These are phyloP conservation scores for Lipomyces yamanashiensis DNA, from an alignment of 805 yeast genomes.

Conservation along the genomic window DNA sequence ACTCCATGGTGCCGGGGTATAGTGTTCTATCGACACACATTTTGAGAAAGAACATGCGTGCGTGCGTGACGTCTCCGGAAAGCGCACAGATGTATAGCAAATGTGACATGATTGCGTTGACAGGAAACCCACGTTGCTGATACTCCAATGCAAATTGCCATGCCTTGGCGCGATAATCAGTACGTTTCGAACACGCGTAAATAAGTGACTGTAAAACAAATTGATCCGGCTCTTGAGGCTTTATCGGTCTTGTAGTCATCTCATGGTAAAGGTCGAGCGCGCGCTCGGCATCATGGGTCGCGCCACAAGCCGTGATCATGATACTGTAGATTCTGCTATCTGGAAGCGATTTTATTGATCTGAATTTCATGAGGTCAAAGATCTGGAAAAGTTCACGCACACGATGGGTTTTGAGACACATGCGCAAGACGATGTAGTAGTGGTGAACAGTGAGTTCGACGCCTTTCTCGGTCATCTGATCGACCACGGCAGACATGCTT, in stretches of 20 bases:
- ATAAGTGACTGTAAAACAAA: conserved; percentile 63
- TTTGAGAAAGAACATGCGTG: conserved; percentile 58
- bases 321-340: conserved; percentile 69
- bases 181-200: conserved; percentile 65
- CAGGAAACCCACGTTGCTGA: conserved; percentile 49
- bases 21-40: conserved; percentile 39
- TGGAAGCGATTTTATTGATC: conserved; percentile 69
- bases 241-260: conserved; percentile 51
- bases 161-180: conserved; percentile 57
- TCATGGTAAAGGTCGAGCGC: conserved; percentile 79
- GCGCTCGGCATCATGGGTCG: conserved; percentile 66
- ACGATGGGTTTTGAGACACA: conserved; percentile 43
- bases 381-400: conserved; percentile 68
- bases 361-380: conserved; percentile 85
- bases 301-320: conserved; percentile 68
- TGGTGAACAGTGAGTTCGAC: conserved; percentile 38
- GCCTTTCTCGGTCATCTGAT: conserved; percentile 38
- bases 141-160: conserved; percentile 75
- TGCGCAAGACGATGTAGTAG: conserved; percentile 22
- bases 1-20: conserved; percentile 42
- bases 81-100: conserved; percentile 77
- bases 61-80: conserved; percentile 75
- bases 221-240: conserved; percentile 50
- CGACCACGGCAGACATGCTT: conserved; percentile 36
- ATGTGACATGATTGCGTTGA: conserved; percentile 58